A percentile compares a stretch with the other conserved stretches of the same genome.
These are phyloP conservation scores for Cytospora paraplurivora DNA, from an alignment of 2,329 filamentous ascomycete species.

Conservation along the genomic window DNA sequence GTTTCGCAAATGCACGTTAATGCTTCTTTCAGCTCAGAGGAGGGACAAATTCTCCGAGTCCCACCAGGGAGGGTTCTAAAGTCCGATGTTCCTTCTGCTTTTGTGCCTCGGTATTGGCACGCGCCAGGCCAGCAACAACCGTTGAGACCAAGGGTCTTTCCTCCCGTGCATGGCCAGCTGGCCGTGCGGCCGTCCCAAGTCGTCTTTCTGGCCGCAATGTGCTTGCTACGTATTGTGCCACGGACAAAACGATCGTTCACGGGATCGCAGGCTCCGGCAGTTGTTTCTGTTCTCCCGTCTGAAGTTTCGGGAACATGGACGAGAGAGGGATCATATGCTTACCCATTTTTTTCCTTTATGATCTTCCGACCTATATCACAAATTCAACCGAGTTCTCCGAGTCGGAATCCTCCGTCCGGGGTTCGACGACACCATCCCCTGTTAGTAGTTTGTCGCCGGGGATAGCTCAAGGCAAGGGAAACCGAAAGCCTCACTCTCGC, in stretches of 20 bases:
- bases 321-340: neutral
- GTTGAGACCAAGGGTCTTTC: constrained; percentile 15
- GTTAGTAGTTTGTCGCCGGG: neutral
- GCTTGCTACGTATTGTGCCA: constrained; percentile 1
- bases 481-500: neutral
- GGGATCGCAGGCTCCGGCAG: constrained; percentile 13
- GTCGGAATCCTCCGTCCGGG: neutral
- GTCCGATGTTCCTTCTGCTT: neutral
- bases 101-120: constrained; percentile 5
- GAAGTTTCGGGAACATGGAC: constrained; percentile 7
- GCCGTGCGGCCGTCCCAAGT: neutral
- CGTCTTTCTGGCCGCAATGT: neutral
- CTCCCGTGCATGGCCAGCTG: neutral
- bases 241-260: constrained; percentile 6
- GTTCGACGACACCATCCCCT: neutral
- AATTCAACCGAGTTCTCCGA: neutral
- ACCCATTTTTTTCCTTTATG: neutral
- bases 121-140: neutral
- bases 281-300: neutral
- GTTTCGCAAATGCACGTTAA: constrained; percentile 8
- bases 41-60: constrained; percentile 9
- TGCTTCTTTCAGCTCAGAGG: neutral
- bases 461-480: neutral
- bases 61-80: neutral
- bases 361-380: no score